phyloP scores from a whole-genome alignment of 805 yeast species.

The Suhomyces tanzawaensis region DNA sequence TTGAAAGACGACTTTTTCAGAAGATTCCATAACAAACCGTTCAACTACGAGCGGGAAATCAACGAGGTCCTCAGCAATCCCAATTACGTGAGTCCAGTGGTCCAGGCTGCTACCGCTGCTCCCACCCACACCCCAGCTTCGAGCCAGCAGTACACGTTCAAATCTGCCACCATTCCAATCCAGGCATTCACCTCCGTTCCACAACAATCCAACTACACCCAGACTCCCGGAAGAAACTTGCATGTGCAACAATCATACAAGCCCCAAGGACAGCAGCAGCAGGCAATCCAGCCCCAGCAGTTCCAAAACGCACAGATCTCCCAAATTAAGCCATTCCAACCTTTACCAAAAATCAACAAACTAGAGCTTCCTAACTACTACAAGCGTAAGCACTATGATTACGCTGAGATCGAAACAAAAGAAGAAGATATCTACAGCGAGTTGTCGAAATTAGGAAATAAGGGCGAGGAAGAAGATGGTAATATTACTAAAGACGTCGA shows the following conservation, averaged over 20 bases:
- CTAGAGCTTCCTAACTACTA: conserved; percentile 2
- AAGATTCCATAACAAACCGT: conserved; percentile 13
- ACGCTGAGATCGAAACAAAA: conserved; percentile 5
- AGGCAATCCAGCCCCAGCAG: conserved; percentile 11
- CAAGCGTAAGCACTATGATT: conserved; percentile 2
- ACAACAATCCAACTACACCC: not conserved
- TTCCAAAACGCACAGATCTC: conserved; percentile 17
- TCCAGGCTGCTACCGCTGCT: conserved; percentile 11
- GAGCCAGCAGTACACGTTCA: conserved; percentile 8
- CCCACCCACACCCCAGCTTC: conserved; percentile 11
- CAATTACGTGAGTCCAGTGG: conserved; percentile 10
- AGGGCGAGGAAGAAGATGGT: conserved; percentile 8
- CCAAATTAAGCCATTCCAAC: not conserved
- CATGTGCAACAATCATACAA: conserved; percentile 1
- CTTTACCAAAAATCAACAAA: conserved; percentile 1
- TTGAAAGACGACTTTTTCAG: conserved; percentile 21
- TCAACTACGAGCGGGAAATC: conserved; percentile 14
- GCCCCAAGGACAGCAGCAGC: conserved; percentile 9
- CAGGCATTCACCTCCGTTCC: conserved; percentile 4
- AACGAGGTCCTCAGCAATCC: conserved; percentile 11
- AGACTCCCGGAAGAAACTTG: not conserved
- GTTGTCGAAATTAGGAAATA: conserved; percentile 13
- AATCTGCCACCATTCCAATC: conserved; percentile 5
- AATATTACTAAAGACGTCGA: conserved; percentile 8
- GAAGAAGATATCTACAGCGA: conserved; percentile 11